Conservation (phyloP, 1,284 basidiomycete species). For the Apiotrichum sp. region DNA sequence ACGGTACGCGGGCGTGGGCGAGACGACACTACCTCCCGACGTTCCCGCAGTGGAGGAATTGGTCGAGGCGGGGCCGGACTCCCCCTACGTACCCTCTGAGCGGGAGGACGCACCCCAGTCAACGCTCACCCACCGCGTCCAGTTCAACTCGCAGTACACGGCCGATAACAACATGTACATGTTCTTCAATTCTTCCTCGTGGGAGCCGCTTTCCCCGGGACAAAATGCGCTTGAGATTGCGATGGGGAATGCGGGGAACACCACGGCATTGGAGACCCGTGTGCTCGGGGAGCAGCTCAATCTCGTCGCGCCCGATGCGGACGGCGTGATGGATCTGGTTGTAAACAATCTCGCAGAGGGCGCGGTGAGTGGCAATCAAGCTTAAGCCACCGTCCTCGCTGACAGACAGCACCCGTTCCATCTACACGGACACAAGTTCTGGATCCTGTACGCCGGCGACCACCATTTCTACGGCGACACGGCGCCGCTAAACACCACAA, state of each 20-base stretch:
- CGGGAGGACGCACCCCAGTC: slow-evolving; percentile 11
- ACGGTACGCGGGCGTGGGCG: slow-evolving; percentile 16
- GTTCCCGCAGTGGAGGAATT: slow-evolving; percentile 1
- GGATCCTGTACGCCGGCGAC: slow-evolving; percentile 17
- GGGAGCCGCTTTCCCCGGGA: slow-evolving; percentile 8
- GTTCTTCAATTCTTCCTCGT: slow-evolving; percentile 23
- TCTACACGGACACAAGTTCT: slow-evolving; percentile 30
- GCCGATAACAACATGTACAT: slow-evolving; percentile 18
- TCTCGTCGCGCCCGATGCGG: slow-evolving; percentile 5
- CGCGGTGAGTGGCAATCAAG: not conserved
- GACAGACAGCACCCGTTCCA: slow-evolving; percentile 26
- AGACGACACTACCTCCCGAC: slow-evolving; percentile 10
- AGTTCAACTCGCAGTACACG: slow-evolving; percentile 21
- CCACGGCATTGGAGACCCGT: not conserved
- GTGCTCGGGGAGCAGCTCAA: slow-evolving; percentile 17
- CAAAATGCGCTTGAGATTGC: not conserved
- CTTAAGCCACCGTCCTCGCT: no score
- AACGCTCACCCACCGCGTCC: not conserved
- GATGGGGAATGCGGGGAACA: not conserved
- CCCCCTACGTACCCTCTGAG: slow-evolving; percentile 11
- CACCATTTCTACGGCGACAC: slow-evolving; percentile 11
- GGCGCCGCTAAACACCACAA: slow-evolving; percentile 15
- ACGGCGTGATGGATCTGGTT: slow-evolving; percentile 22
- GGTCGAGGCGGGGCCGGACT: not conserved
- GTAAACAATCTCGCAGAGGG: slow-evolving; percentile 27